Evolutionary conservation across 805 yeast genomes (phyloP), one percentile per base, ranked within the genome.

Genomic region (Candida manassasensis): DNA sequence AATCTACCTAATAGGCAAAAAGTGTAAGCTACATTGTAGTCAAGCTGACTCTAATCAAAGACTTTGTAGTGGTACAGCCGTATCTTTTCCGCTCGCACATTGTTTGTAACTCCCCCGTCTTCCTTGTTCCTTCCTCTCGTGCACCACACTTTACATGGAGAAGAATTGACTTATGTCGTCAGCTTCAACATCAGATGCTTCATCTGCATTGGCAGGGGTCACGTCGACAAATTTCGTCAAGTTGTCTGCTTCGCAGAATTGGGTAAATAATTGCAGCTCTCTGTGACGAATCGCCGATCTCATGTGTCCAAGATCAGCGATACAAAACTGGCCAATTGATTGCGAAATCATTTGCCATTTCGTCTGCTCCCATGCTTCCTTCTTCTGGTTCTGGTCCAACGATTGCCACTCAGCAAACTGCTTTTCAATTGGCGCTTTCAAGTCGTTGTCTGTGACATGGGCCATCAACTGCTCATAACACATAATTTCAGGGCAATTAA

Each of bases 191-290:
- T 19, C 33, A 11, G 33, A 30, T 6, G 11, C 15, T 11, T 12
- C 11, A 6, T 30, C 22, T 12, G 21, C 32, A 15, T 17, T n/a
- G 5, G 21, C 28, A 8, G 22, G 30, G 11, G 27, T 37, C 10
- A 21, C 16, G 24, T 42, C 43, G n/a, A 42, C 42, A 30, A 16
- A 40, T 19, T 34, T 29, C 25, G 38, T 19, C 27, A 44, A 36
- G 21, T 42, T 40, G 25, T 44, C 48, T 11, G 34, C 28, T n/a
- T 27, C 30, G 21, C 48, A 44, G 13, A 44, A 37, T 15, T 42
- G 39, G 19, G 42, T 39, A 34, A 44, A 44, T 14, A 33, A 32
- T 2, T 5, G 24, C 21, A 35, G 37, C 22, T 44, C 45, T 15
- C 30, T 34, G 19, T 33, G 34, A 12, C 36, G 19, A 4, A 39